Evolutionary conservation across 225 moss, liverwort and hornwort species (phyloP), one percentile per base, ranked within the genome.

Genomic region (Marchantia paleacea): DNA sequence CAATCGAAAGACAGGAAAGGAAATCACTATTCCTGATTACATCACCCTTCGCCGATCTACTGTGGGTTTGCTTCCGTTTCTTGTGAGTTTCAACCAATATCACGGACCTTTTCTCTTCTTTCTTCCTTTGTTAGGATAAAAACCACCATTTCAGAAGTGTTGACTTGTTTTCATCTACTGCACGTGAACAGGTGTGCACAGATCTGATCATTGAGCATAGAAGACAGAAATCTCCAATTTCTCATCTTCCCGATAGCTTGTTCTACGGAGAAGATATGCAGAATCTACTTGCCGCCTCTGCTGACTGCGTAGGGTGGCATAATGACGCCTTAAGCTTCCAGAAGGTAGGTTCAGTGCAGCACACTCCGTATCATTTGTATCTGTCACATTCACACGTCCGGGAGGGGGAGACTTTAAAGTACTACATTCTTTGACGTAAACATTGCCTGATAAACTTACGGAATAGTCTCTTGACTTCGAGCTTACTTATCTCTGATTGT

Each of bases 171-270:
- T 16, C 7, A 11, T 61, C 7, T 61, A 5, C 0, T 20, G 16
- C 61, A 22, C 2, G 22, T 16, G 19, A 16, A 4, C 71, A 50
- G 50, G 47, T 71, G 14, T 71, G 22, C 18, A 12, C 71, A 6
- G 31, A 47, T n/a, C 12, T 69, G 39, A 16, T 69, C 13, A 69
- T 69, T 18, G 39, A 39, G 39, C 39, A 39, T 39, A 39, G 5
- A 18, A 69, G 64, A 8, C 26, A 31, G 31, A 47, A 69, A 39
- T 39, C 2, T 39, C 3, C 39, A 52, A 48, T 73, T 52, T 22
- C 51, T 25, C 73, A 73, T 13, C 24, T 73, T n/a, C 73, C 73
- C 51, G n/a, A 73, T 52, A 22, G 25, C 19, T 52, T 73, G 52
- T 73, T 73, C 73, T 19, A 54, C 8, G 51, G 52, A 11, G 1